A percentile compares a stretch with the other conserved stretches of the same genome.
Evolutionary conservation across 2,329 filamentous ascomycete species (phyloP).

Genomic region (Aspergillus piperis): DNA sequence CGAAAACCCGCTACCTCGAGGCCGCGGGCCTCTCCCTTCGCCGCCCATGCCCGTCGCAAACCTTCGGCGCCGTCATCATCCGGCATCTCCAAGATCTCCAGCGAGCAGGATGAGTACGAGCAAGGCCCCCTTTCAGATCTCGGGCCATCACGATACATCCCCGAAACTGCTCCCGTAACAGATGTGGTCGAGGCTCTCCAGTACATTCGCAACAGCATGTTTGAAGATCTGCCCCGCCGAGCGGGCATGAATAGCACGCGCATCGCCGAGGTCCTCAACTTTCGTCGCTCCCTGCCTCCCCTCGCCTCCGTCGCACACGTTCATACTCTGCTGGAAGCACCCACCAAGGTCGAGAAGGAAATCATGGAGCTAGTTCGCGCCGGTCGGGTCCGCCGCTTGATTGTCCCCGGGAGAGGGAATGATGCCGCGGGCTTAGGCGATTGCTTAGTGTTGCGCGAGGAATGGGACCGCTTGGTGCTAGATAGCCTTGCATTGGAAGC

Average conservation of each 20-base stretch:
- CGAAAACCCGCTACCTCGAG: conserved; percentile 31
- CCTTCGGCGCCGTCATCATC: conserved; percentile 29
- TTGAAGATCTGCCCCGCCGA: conserved; percentile 56
- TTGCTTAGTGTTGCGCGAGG: conserved; percentile 56
- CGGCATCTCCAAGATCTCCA: conserved; percentile 26
- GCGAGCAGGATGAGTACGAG: conserved; percentile 25
- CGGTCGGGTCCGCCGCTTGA: conserved; percentile 56
- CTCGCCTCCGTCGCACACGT: conserved; percentile 63
- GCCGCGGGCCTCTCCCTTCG: conserved; percentile 44
- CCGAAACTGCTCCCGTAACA: conserved; percentile 47
- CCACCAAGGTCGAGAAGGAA: conserved; percentile 62
- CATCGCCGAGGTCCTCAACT: conserved; percentile 61
- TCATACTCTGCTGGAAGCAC: conserved; percentile 57
- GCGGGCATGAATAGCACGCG: conserved; percentile 64
- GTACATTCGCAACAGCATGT: conserved; percentile 56
- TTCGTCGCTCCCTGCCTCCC: conserved; percentile 56
- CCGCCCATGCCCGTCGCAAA: conserved; percentile 44
- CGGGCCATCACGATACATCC: conserved; percentile 53
- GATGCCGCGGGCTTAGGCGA: conserved; percentile 60
- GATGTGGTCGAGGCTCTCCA: conserved; percentile 57
- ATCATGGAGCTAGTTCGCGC: conserved; percentile 55
- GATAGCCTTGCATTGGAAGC: conserved; percentile 36
- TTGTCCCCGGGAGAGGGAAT: conserved; percentile 58
- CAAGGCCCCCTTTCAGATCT: conserved; percentile 53
- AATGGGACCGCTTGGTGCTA: conserved; percentile 52